Base-by-base conservation (phyloP, 1,284 basidiomycete species). In the Trichosporon sp. region DNA sequence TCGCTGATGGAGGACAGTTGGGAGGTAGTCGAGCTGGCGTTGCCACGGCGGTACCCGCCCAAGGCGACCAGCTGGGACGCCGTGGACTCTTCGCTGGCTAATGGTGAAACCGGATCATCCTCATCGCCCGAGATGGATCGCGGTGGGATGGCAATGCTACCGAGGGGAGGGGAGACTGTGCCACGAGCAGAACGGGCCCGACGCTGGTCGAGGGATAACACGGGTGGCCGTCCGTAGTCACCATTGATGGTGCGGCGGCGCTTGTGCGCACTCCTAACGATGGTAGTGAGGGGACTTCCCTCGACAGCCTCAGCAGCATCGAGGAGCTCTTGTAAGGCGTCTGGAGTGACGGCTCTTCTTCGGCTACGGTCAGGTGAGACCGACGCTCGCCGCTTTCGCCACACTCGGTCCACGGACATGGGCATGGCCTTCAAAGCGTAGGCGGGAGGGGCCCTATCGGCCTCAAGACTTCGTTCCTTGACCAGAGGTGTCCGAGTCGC, bases 221-320 rank as follows among this genome's bases (percentile, higher is more conserved):
- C 23, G 11, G 18, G 42, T 25, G 62, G 63, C 7, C 62, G 35
- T 23, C 67, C 66, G 15, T 64, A 68, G 9, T 60, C 63, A 15
- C 69, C 67, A 15, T 76, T 78, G 18, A 81, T 79, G 1, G 80
- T 81, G 38, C 80, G 71, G 18, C 80, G 65, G 7, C 80, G 67
- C 67, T 81, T 81, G 66, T 78, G 77, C 67, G 29, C 68, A 65
- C 66, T 69, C 65, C 47, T 53, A 65, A 1, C 79, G 69, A 80
- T 68, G 23, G 74, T 74, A n/a, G 74, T 75, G 42, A 80, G 75
- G 1, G 80, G 79, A 27, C 74, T 76, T 3, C 79, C 79, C 60
- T 81, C 80, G 31, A 81, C 76, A 7, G 77, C 78, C 71, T 79
- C 80, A 0, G 80, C 80, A 11, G 80, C 80, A 38, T 78, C 75